These are phyloP conservation scores for Colletotrichum trifolii DNA, from an alignment of 2,329 filamentous ascomycete genomes.

Conservation along the genomic window DNA sequence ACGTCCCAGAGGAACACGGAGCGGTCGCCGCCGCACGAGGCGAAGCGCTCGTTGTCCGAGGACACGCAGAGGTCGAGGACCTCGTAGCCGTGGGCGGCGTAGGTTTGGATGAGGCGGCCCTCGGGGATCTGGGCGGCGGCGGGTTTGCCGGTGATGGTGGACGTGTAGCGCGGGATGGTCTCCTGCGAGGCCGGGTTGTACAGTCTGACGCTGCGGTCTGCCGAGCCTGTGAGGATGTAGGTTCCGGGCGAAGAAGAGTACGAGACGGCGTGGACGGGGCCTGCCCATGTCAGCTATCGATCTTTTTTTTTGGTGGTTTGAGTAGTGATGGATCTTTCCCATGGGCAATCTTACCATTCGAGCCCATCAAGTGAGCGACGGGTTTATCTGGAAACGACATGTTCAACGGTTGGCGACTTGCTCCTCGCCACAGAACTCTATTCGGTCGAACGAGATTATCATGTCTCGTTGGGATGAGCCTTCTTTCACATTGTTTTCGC, in stretches of 20 bases:
- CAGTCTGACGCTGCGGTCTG: conserved; percentile 86
- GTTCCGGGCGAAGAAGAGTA: conserved; percentile 80
- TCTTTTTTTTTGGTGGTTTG: too few relatives aligned
- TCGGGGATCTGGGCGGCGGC: conserved; percentile 50
- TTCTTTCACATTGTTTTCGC: conserved; percentile 11
- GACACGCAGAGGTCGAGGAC: conserved; percentile 84
- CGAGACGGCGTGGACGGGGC: conserved; percentile 76
- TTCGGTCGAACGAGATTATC: not conserved
- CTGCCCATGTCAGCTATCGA: conserved; percentile 49
- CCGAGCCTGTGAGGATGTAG: conserved; percentile 86
- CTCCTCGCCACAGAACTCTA: conserved; percentile 19
- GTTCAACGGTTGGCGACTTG: conserved; percentile 23
- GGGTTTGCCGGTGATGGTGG: conserved; percentile 50
- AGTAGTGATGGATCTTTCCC: too few relatives aligned
- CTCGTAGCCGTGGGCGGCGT: conserved; percentile 90
- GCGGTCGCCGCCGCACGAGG: conserved; percentile 89
- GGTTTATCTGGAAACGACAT: conserved; percentile 63
- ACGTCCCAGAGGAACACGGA: conserved; percentile 97
- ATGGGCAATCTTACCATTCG: conserved; percentile 60
- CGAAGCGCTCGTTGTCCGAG: conserved; percentile 84
- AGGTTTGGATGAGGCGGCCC: conserved; percentile 83
- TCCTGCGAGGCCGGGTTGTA: conserved; percentile 75
- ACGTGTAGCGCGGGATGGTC: conserved; percentile 36
- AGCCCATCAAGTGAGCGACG: conserved; percentile 66
- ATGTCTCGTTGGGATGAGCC: conserved; percentile 4